These are phyloP conservation scores for Hymenoscyphus fraxineus DNA, from an alignment of 2,329 filamentous ascomycete species.

Conservation along the genomic window DNA sequence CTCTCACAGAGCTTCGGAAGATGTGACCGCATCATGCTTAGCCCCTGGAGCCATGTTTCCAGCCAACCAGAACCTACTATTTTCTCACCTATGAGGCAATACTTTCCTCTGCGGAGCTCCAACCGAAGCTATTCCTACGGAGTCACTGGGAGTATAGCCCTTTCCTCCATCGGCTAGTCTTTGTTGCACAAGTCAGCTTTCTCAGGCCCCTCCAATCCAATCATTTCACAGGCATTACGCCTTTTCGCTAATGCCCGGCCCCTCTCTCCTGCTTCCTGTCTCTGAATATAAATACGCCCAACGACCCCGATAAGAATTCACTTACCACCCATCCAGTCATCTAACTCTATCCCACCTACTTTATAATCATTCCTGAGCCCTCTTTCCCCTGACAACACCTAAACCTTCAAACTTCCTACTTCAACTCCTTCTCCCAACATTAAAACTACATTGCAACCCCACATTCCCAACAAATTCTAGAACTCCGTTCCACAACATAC, in stretches of 20 bases:
- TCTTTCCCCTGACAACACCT: not conserved
- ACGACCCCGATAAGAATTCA: not conserved
- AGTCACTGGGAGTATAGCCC: no score
- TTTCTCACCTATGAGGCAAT: slow-evolving; percentile 1
- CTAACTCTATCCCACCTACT: not conserved
- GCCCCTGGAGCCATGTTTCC: not conserved
- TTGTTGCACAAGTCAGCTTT: not conserved
- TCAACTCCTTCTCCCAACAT: slow-evolving; percentile 1
- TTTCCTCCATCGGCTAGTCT: not conserved
- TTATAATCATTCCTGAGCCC: not conserved
- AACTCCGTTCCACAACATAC: slow-evolving; percentile 5
- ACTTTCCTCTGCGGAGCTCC: not conserved
- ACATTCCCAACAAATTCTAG: not conserved
- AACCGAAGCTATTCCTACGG: not conserved
- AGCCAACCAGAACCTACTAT: not conserved
- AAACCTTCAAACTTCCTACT: not conserved
- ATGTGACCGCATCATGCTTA: not conserved
- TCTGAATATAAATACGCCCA: not conserved
- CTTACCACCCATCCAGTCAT: not conserved
- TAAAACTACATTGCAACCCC: not conserved
- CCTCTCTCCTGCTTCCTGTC: not conserved
- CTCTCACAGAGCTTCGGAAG: not conserved
- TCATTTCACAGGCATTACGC: not conserved
- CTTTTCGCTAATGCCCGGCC: not conserved
- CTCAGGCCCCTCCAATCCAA: not conserved